Conservation (phyloP, 2,329 filamentous ascomycete genomes). For the Rhexocercosporidium sp. region DNA sequence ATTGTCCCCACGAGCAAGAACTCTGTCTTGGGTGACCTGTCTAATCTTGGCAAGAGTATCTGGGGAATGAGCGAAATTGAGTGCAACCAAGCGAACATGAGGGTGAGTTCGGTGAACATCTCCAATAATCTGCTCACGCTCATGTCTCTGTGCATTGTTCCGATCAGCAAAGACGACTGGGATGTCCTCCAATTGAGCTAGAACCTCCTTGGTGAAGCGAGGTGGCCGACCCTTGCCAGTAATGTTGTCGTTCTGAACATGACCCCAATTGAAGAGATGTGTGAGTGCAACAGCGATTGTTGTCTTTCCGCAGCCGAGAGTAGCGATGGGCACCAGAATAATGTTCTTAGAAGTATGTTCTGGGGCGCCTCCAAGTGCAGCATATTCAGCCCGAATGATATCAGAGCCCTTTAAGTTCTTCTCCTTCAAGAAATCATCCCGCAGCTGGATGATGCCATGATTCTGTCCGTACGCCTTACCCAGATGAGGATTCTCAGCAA, state of each 20-base stretch:
- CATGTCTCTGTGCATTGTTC: constrained; percentile 89
- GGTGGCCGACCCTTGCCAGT: constrained; percentile 77
- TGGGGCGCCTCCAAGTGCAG: constrained; percentile 53
- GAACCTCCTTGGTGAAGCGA: constrained; percentile 75
- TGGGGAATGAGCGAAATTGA: constrained; percentile 84
- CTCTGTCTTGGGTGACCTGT: constrained; percentile 75
- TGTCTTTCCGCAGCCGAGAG: constrained; percentile 96
- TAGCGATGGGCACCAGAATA: constrained; percentile 88
- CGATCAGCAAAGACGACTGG: constrained; percentile 87
- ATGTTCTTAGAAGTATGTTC: constrained; percentile 68
- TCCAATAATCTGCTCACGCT: constrained; percentile 84
- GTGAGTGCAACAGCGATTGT: constrained; percentile 83
- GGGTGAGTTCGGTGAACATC: constrained; percentile 71
- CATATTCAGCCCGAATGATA: constrained; percentile 77
- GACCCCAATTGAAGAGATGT: constrained; percentile 88
- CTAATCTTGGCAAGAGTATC: constrained; percentile 73
- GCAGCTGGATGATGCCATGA: constrained; percentile 91
- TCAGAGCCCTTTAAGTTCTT: constrained; percentile 88
- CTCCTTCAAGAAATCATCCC: constrained; percentile 84
- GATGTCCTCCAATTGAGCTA: constrained; percentile 65
- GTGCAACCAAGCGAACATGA: constrained; percentile 75
- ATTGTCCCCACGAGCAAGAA: constrained; percentile 88
- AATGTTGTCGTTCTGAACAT: constrained; percentile 97
- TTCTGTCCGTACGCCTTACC: constrained; percentile 79
- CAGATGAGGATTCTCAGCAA: constrained; percentile 71